These are phyloP conservation scores for Dictyostelium brefeldianum DNA, from an alignment of 78 protist species.

Conservation along the genomic window DNA sequence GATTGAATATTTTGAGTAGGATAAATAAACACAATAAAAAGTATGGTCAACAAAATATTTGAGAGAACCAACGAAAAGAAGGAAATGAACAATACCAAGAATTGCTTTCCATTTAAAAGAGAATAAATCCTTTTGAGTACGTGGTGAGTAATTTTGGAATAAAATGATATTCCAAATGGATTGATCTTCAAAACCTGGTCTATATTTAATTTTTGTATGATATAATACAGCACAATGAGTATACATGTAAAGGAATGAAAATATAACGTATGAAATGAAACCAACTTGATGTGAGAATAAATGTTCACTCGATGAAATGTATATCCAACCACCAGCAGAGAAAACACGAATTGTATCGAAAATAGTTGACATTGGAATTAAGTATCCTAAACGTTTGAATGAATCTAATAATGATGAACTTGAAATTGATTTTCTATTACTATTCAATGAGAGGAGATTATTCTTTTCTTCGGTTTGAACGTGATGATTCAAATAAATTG, in stretches of 20 bases:
- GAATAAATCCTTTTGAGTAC: constrained; percentile 60
- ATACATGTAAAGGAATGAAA: constrained; percentile 66
- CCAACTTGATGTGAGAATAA: constrained; percentile 63
- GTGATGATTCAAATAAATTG: constrained; percentile 65
- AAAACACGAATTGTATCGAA: constrained; percentile 67
- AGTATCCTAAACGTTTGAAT: not conserved
- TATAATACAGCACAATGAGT: constrained; percentile 56
- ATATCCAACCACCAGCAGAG: constrained; percentile 76
- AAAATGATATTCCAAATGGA: not conserved
- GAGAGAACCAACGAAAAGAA: constrained; percentile 51
- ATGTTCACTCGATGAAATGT: constrained; percentile 34
- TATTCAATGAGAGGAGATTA: not conserved
- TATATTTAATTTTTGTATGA: constrained; percentile 48
- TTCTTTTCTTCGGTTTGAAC: constrained; percentile 37
- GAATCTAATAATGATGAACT: constrained; percentile 3
- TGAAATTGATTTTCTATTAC: not conserved
- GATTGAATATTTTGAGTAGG: constrained; percentile 72
- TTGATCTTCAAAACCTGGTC: not conserved
- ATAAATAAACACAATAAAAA: constrained; percentile 61
- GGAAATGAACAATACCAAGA: constrained; percentile 41
- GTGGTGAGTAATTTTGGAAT: constrained; percentile 2
- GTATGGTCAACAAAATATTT: constrained; percentile 75
- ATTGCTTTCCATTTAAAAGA: constrained; percentile 61
- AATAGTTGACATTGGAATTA: constrained; percentile 43
- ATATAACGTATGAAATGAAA: constrained; percentile 64